Evolutionary conservation across 352 stramenopile genomes (phyloP).

Genomic region (Phytopythium oedochilum): DNA sequence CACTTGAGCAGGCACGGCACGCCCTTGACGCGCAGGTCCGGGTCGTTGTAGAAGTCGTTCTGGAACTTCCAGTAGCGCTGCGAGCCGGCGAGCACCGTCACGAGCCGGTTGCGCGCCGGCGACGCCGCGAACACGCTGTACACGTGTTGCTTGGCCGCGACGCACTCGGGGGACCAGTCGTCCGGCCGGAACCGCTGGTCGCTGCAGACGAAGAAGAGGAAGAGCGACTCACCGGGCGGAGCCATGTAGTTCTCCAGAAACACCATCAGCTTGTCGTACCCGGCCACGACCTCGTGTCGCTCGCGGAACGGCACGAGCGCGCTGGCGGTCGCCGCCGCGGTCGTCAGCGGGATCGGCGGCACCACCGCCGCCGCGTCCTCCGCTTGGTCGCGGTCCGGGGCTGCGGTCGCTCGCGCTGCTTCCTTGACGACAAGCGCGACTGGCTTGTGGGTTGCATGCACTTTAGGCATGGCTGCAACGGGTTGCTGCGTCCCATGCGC

Average conservation of each 20-base stretch:
- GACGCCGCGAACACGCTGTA: constrained; percentile 60
- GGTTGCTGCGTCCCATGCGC: background rate
- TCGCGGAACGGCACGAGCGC: constrained; percentile 16
- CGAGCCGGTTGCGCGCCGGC: constrained; percentile 36
- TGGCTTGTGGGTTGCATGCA: too few species aligned
- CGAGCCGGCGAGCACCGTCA: constrained; percentile 55
- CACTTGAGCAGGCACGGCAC: constrained; percentile 40
- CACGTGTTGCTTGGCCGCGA: constrained; percentile 39
- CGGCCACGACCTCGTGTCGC: constrained; percentile 38
- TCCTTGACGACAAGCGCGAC: background rate
- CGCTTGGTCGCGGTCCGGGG: too few species aligned
- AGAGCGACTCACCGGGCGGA: constrained; percentile 38
- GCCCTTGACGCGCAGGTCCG: constrained; percentile 29
- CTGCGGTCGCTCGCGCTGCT: background rate
- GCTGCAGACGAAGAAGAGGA: constrained; percentile 69
- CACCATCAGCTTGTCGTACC: constrained; percentile 41
- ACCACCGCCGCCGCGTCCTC: background rate
- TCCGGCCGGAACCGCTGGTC: constrained; percentile 42
- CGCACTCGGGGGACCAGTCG: constrained; percentile 52
- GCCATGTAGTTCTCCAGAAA: constrained; percentile 45
- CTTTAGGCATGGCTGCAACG: too few species aligned
- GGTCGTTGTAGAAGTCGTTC: constrained; percentile 40
- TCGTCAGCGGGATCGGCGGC: background rate
- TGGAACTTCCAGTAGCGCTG: constrained; percentile 36
- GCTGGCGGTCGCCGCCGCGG: background rate